phyloP scores from a whole-genome alignment of 805 yeast genomes.

The Yamadazyma endophytica region DNA sequence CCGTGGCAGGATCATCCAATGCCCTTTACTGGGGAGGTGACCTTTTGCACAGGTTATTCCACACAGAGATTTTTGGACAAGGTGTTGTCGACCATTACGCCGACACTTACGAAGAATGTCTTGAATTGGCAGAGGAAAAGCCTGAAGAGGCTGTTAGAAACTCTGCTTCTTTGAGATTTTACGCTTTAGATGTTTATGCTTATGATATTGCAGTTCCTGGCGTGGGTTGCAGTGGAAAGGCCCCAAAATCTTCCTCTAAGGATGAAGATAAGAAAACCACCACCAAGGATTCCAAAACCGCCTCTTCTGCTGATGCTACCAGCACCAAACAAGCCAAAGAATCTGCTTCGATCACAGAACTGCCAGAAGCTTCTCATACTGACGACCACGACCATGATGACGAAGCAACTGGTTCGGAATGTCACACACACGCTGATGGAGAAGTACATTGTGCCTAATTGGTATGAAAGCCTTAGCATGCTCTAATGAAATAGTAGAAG shows the following conservation, averaged over 20 bases:
- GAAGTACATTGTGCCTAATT: slow-evolving; percentile 14
- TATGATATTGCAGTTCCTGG: slow-evolving; percentile 18
- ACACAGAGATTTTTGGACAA: slow-evolving; percentile 25
- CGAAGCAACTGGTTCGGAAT: slow-evolving; percentile 3
- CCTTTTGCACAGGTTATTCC: slow-evolving; percentile 36
- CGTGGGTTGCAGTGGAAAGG: slow-evolving; percentile 13
- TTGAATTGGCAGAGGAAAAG: slow-evolving; percentile 27
- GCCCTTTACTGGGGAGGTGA: slow-evolving; percentile 31
- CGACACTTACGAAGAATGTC: slow-evolving; percentile 28
- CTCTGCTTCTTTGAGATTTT: slow-evolving; percentile 7
- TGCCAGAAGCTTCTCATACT: not conserved
- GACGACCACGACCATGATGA: slow-evolving; percentile 3
- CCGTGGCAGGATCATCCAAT: slow-evolving; percentile 19
- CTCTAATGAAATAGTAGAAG: no score
- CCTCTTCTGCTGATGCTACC: not conserved
- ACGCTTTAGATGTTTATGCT: slow-evolving; percentile 16
- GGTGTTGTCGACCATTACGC: slow-evolving; percentile 31
- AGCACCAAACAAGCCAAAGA: not conserved
- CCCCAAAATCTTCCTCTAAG: not conserved
- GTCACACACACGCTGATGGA: slow-evolving; percentile 16
- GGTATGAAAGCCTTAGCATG: no score
- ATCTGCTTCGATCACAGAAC: not conserved
- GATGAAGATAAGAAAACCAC: slow-evolving; percentile 1
- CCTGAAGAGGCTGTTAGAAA: slow-evolving; percentile 30
- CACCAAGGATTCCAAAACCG: not conserved